These are phyloP conservation scores for Fusarium sp. DNA, from an alignment of 2,329 filamentous ascomycete genomes.

Conservation along the genomic window DNA sequence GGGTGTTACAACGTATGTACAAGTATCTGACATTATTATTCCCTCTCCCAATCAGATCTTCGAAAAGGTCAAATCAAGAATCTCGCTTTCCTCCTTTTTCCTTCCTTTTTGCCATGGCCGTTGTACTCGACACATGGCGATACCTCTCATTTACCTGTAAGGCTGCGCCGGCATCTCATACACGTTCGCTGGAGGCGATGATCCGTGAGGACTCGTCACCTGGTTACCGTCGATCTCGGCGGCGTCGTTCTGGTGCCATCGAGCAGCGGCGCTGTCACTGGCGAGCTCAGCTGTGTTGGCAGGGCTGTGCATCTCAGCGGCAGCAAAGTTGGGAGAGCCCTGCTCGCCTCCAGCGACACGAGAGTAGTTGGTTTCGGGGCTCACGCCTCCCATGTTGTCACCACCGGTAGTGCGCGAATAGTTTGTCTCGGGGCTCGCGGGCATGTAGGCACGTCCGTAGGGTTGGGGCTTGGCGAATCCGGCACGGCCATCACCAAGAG, in stretches of 20 bases:
- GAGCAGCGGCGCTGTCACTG: conserved; percentile 46
- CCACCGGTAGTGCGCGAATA: conserved; percentile 32
- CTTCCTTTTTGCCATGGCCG: conserved; percentile 5
- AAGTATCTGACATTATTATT: conserved; percentile 47
- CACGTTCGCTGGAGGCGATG: conserved; percentile 49
- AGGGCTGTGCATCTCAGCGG: conserved; percentile 43
- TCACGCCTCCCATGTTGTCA: conserved; percentile 29
- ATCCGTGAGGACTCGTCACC: conserved; percentile 43
- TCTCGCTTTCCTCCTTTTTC: conserved; percentile 25
- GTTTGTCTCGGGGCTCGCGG: conserved; percentile 42
- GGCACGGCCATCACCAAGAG: conserved; percentile 53
- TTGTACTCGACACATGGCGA: not conserved
- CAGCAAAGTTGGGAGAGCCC: conserved; percentile 28
- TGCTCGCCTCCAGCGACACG: conserved; percentile 26
- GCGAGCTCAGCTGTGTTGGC: conserved; percentile 49
- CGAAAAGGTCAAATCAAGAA: conserved; percentile 29
- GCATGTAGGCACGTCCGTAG: conserved; percentile 48
- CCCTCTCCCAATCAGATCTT: conserved; percentile 22
- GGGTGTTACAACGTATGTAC: conserved; percentile 45
- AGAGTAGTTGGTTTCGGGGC: conserved; percentile 41
- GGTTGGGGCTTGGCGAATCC: conserved; percentile 54
- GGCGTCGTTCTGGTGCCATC: conserved; percentile 52
- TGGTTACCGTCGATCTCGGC: conserved; percentile 55
- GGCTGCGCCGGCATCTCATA: conserved; percentile 57
- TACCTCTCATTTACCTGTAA: conserved; percentile 47